phyloP scores from a whole-genome alignment of 352 stramenopile genomes.

The Globisporangium polare region DNA sequence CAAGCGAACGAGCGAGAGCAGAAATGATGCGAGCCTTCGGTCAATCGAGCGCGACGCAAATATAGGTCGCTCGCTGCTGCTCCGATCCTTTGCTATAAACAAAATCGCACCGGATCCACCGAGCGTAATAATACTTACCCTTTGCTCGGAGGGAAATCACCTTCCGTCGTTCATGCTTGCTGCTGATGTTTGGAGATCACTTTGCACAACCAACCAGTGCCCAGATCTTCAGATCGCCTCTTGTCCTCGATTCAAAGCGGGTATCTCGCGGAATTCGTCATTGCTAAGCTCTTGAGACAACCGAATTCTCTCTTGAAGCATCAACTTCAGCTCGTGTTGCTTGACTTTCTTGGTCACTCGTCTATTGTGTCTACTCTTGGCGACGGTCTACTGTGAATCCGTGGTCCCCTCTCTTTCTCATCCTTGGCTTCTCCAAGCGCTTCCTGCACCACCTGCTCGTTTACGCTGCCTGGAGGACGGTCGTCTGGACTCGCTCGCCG shows the following conservation, averaged over 20 bases:
- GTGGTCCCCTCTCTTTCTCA: not conserved
- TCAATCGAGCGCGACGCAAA: not conserved
- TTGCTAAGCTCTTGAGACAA: not conserved
- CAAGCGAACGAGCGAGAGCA: not conserved
- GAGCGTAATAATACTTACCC: slow-evolving; percentile 4
- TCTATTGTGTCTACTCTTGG: slow-evolving; percentile 12
- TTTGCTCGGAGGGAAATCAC: not conserved
- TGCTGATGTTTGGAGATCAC: not conserved
- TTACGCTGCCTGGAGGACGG: not conserved
- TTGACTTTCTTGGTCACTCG: not conserved
- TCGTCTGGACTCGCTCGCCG: not conserved
- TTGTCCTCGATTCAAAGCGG: not conserved
- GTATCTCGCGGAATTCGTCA: not conserved
- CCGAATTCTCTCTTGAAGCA: not conserved
- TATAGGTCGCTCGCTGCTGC: not conserved
- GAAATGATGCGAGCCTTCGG: not conserved
- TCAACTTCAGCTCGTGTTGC: not conserved
- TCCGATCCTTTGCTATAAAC: not conserved
- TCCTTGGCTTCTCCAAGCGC: not conserved
- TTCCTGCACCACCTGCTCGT: not conserved
- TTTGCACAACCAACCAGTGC: not conserved
- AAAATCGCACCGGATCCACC: not conserved
- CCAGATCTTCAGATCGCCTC: not conserved
- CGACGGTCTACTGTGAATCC: not conserved
- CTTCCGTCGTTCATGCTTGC: too few relatives aligned